A percentile compares a stretch with the other conserved stretches of the same genome.
Evolutionary conservation across 2,329 filamentous ascomycete genomes (phyloP).

Genomic region (Ophiosphaerella korrae): DNA sequence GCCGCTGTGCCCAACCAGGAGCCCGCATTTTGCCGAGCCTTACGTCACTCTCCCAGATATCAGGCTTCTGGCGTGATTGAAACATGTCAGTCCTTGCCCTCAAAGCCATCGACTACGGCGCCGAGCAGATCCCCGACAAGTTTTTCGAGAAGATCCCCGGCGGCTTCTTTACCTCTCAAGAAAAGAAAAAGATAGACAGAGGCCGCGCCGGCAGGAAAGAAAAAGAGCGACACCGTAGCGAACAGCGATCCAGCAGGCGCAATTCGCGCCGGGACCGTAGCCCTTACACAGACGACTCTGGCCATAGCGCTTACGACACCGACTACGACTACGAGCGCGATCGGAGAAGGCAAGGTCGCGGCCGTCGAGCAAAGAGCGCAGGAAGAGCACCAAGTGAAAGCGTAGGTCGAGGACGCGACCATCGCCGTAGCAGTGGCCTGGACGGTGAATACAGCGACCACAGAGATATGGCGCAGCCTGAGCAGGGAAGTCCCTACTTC

Average conservation of each 20-base stretch:
- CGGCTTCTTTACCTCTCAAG: constrained; percentile 42
- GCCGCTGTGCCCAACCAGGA: constrained; percentile 6
- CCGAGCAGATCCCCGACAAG: constrained; percentile 46
- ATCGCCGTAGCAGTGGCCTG: constrained; percentile 25
- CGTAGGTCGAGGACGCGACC: constrained; percentile 33
- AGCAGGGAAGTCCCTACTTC: constrained; percentile 36
- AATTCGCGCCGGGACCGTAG: constrained; percentile 34
- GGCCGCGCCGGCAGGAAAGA: constrained; percentile 23
- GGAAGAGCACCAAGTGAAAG: constrained; percentile 32
- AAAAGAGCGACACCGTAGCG: constrained; percentile 15
- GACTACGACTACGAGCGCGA: constrained; percentile 36
- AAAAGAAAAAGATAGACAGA: constrained; percentile 33
- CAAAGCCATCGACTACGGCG: constrained; percentile 47
- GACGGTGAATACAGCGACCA: constrained; percentile 30
- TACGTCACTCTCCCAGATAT: constrained; percentile 40
- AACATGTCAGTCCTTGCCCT: constrained; percentile 45
- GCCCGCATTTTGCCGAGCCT: constrained; percentile 18
- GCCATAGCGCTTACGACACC: constrained; percentile 34
- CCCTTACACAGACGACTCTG: constrained; percentile 35
- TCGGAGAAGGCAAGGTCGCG: constrained; percentile 25
- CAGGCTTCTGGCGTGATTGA: constrained; percentile 29
- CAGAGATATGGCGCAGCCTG: constrained; percentile 33
- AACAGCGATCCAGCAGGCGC: constrained; percentile 20
- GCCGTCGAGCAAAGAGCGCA: constrained; percentile 34
- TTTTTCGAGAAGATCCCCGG: constrained; percentile 46